Percentiles rank a stretch among this genome's conserved stretches.
phyloP scores from a whole-genome alignment of 1,284 basidiomycete genomes.

The Puccinia polysora region DNA sequence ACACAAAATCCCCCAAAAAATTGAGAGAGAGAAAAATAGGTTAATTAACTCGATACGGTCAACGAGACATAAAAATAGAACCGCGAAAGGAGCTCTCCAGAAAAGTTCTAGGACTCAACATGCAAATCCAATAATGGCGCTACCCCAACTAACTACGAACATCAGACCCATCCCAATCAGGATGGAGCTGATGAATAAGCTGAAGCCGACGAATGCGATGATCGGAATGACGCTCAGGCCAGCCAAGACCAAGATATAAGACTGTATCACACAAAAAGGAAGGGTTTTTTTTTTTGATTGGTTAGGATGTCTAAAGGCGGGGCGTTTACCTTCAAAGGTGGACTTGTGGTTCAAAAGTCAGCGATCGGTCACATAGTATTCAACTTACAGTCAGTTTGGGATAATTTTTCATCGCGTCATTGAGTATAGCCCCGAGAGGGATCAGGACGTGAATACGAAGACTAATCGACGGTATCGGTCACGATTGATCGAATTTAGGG shows the following conservation, averaged over 20 bases:
- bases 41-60: not conserved
- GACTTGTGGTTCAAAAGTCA: too few relatives aligned
- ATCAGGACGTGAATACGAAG: slow-evolving; percentile 13
- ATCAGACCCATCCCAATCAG: slow-evolving; percentile 42
- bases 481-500: too few relatives aligned
- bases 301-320: too few relatives aligned
- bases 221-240: slow-evolving; percentile 45
- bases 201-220: slow-evolving; percentile 45
- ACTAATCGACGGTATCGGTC: too few relatives aligned
- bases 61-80: not conserved
- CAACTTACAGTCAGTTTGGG: slow-evolving; percentile 26
- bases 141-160: slow-evolving; percentile 42
- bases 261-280: slow-evolving; percentile 26
- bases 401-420: slow-evolving; percentile 43
- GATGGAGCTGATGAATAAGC: slow-evolving; percentile 44
- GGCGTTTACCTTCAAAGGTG: too few relatives aligned
- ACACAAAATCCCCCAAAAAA: not conserved
- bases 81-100: not conserved
- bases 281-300: not conserved
- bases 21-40: not conserved
- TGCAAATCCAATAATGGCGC: slow-evolving; percentile 33
- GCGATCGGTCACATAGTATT: too few relatives aligned
- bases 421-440: slow-evolving; percentile 21
- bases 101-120: slow-evolving; percentile 18
- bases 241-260: slow-evolving; percentile 43